phyloP scores from a whole-genome alignment of 192 early-diverging fungal genomes.

The Entomortierella lignicola region DNA sequence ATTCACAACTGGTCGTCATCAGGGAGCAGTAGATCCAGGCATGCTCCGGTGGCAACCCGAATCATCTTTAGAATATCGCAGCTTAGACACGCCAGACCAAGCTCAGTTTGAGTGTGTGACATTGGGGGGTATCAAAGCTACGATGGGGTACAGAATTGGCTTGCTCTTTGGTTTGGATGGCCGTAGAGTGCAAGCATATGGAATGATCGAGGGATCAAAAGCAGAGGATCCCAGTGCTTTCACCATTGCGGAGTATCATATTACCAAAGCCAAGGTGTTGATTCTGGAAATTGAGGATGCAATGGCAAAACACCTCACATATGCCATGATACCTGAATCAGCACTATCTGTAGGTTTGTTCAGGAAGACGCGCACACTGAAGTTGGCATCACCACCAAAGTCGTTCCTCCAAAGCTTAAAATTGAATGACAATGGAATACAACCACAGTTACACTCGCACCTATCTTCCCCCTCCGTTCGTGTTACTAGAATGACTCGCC shows the following conservation, averaged over 20 bases:
- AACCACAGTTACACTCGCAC: background rate
- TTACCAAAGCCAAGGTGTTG: conserved; percentile 24
- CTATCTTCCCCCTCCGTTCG: conserved; percentile 30
- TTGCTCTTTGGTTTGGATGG: conserved; percentile 21
- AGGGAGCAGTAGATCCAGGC: background rate
- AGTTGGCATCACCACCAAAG: background rate
- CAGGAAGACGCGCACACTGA: conserved; percentile 1
- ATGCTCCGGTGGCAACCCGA: background rate
- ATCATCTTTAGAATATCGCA: background rate
- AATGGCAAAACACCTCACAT: conserved; percentile 28
- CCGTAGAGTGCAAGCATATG: conserved; percentile 5
- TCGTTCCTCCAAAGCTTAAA: background rate
- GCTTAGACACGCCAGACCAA: conserved; percentile 3
- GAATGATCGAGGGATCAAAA: conserved; percentile 25
- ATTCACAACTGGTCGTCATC: background rate
- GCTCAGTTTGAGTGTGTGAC: conserved; percentile 37
- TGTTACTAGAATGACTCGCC: conserved; percentile 28
- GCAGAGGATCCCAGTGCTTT: conserved; percentile 15
- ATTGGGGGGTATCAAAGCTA: conserved; percentile 34
- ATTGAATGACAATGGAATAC: background rate
- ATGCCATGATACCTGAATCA: conserved; percentile 43
- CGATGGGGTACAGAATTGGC: conserved; percentile 34
- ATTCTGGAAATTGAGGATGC: conserved; percentile 41
- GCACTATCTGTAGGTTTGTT: conserved; percentile 36
- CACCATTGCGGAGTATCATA: conserved; percentile 28